Conservation (phyloP, 1,284 basidiomycete species). For the Cronartium quercuum region DNA sequence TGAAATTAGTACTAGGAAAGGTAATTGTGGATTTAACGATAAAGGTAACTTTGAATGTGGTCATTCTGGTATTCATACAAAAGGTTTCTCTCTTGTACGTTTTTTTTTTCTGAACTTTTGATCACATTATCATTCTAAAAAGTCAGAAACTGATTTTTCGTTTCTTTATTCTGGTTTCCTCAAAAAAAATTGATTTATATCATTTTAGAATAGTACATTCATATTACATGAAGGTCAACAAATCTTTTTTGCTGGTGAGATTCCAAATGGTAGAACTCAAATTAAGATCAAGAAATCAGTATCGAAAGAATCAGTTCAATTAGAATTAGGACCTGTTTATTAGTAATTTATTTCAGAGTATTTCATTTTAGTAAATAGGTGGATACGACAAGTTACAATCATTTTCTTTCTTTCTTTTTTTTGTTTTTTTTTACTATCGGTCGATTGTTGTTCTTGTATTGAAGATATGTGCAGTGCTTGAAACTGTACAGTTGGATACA, state of each 20-base stretch:
- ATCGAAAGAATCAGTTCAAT: constrained; percentile 2
- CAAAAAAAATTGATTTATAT: neutral
- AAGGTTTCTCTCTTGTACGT: constrained; percentile 18
- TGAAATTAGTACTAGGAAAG: constrained; percentile 12
- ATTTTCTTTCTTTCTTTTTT: too few relatives aligned
- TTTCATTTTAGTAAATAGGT: too few relatives aligned
- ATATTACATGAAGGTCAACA: constrained; percentile 24
- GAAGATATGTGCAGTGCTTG: too few relatives aligned
- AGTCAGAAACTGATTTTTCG: neutral
- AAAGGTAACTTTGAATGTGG: constrained; percentile 7
- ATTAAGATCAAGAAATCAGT: constrained; percentile 16
- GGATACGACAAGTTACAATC: too few relatives aligned
- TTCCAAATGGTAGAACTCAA: constrained; percentile 27
- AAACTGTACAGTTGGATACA: too few relatives aligned
- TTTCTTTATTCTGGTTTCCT: neutral
- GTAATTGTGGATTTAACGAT: constrained; percentile 8
- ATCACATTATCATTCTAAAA: neutral
- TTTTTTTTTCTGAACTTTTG: neutral
- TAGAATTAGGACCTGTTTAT: constrained; percentile 13
- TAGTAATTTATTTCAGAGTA: too few relatives aligned
- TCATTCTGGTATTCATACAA: constrained; percentile 3
- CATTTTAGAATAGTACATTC: constrained; percentile 4
- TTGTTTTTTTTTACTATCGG: too few relatives aligned
- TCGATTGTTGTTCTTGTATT: too few relatives aligned
- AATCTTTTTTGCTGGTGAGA: constrained; percentile 11